Percentiles rank a stretch among this genome's conserved stretches.
These are phyloP conservation scores for Boletales sp. DNA, from an alignment of 768 basidiomycete species.

Conservation along the genomic window DNA sequence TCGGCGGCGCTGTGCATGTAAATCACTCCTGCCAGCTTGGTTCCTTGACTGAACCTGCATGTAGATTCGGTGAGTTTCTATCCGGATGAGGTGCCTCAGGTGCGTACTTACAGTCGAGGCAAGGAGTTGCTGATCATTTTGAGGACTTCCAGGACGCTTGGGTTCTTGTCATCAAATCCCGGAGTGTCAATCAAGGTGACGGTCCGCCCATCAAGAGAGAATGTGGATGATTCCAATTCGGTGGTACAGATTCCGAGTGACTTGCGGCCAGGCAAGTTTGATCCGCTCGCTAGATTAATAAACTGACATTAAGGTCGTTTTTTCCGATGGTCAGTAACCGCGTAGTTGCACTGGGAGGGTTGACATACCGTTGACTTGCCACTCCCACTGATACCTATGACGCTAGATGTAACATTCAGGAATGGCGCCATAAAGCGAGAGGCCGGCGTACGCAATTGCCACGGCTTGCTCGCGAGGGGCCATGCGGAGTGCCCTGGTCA, in stretches of 20 bases:
- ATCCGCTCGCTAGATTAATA: slow-evolving; percentile 50
- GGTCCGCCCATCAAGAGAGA: slow-evolving; percentile 39
- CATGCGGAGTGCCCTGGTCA: slow-evolving; percentile 13
- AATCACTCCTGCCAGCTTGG: slow-evolving; percentile 44
- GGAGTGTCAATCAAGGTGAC: slow-evolving; percentile 56
- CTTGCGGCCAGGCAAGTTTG: slow-evolving; percentile 36
- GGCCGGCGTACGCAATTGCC: slow-evolving; percentile 24
- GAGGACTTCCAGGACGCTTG: slow-evolving; percentile 43
- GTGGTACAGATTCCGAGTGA: slow-evolving; percentile 43
- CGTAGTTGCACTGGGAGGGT: neutral
- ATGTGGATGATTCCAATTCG: slow-evolving; percentile 38
- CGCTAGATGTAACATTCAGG: slow-evolving; percentile 18
- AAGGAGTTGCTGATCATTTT: slow-evolving; percentile 39
- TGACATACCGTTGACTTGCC: slow-evolving; percentile 31
- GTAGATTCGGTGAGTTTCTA: neutral
- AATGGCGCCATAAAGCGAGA: neutral
- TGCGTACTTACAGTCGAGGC: slow-evolving; percentile 16
- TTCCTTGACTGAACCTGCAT: slow-evolving; percentile 19
- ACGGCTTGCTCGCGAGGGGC: slow-evolving; percentile 10
- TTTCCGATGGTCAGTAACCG: slow-evolving; percentile 1
- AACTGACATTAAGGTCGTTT: slow-evolving; percentile 31
- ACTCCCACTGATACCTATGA: slow-evolving; percentile 30
- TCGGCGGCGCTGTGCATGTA: slow-evolving; percentile 49
- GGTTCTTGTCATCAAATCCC: slow-evolving; percentile 51
- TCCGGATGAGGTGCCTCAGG: neutral